Percentiles rank a stretch among this genome's conserved stretches.
Evolutionary conservation across 176 grass and related monocot species (phyloP).

Genomic region (Lolium rigidum): DNA sequence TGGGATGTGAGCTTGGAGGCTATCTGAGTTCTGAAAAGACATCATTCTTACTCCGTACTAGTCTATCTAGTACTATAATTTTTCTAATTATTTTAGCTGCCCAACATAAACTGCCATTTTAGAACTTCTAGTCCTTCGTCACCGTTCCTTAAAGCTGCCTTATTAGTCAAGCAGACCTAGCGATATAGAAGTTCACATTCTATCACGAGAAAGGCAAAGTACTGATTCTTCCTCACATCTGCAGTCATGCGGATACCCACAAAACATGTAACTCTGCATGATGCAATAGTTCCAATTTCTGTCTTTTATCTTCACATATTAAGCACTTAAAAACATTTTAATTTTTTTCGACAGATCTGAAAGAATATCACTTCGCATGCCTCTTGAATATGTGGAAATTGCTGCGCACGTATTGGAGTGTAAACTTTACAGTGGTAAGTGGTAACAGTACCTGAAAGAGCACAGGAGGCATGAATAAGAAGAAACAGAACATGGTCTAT

Average conservation of each 20-base stretch:
- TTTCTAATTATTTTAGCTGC: background rate
- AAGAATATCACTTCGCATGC: background rate
- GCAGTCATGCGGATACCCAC: background rate
- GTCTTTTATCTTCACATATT: background rate
- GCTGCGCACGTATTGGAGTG: background rate
- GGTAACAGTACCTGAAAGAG: conserved; percentile 5
- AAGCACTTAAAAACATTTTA: background rate
- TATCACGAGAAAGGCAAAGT: background rate
- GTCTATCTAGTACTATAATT: background rate
- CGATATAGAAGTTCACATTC: background rate
- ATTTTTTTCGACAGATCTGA: background rate
- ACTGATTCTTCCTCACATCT: background rate
- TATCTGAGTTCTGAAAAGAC: conserved; percentile 24
- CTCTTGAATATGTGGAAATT: background rate
- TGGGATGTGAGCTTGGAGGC: conserved; percentile 33
- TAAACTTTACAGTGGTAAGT: conserved; percentile 18
- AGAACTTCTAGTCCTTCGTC: background rate
- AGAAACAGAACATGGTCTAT: background rate
- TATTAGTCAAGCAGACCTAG: background rate
- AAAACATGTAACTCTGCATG: background rate
- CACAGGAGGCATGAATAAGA: background rate
- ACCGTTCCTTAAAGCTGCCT: background rate
- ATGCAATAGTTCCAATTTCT: background rate
- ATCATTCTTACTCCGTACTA: background rate
- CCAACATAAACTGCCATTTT: no score